Conservation (phyloP, 2,329 filamentous ascomycete genomes). For the Fusarium nurragi region DNA sequence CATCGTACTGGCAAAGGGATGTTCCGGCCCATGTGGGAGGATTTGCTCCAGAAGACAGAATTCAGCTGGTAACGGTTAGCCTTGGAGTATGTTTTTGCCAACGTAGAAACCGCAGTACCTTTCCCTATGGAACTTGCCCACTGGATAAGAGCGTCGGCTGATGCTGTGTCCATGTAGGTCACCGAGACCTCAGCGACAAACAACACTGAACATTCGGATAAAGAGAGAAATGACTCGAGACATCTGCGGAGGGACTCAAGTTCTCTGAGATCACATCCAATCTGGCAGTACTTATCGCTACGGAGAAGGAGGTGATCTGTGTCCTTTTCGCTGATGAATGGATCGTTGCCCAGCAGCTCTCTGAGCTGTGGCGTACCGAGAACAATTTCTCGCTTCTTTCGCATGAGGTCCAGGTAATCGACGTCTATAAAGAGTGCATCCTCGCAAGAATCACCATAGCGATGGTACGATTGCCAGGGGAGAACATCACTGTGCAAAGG, state of each 20-base stretch:
- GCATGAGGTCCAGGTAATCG: conserved; percentile 83
- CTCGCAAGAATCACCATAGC: conserved; percentile 67
- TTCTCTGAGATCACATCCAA: conserved; percentile 83
- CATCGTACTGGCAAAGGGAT: conserved; percentile 91
- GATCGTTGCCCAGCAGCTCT: conserved; percentile 47
- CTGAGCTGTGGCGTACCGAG: conserved; percentile 67
- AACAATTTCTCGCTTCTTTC: conserved; percentile 76
- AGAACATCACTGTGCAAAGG: conserved; percentile 76
- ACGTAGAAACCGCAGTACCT: conserved; percentile 59
- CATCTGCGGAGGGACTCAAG: conserved; percentile 67
- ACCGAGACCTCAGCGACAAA: conserved; percentile 92
- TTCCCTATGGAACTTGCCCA: conserved; percentile 80
- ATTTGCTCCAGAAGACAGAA: conserved; percentile 91
- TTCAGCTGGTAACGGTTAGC: conserved; percentile 56
- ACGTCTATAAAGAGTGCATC: conserved; percentile 80
- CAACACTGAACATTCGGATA: conserved; percentile 70
- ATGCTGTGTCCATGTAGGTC: conserved; percentile 83
- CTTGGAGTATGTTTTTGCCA: background rate
- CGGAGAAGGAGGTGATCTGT: conserved; percentile 64
- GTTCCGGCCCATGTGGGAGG: conserved; percentile 77
- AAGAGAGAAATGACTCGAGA: conserved; percentile 66
- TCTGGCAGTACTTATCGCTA: conserved; percentile 77
- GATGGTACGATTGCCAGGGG: conserved; percentile 81
- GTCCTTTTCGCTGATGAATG: conserved; percentile 50
- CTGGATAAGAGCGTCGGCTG: conserved; percentile 76